phyloP scores from a whole-genome alignment of 1,139 yeast species.

The Debaryomycetaceae sp. region DNA sequence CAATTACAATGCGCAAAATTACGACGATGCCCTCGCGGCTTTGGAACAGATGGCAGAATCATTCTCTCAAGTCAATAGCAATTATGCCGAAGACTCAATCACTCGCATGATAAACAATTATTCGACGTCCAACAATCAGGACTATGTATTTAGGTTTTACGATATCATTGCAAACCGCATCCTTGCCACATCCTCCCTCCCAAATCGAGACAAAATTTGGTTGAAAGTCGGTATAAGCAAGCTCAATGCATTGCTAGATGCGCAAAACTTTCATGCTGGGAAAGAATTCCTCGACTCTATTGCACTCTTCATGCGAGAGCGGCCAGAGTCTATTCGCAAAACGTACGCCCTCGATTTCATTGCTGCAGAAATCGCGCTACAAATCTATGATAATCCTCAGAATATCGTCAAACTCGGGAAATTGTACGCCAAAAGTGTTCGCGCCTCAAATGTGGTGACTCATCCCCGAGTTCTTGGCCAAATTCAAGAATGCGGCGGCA shows the following conservation, averaged over 20 bases:
- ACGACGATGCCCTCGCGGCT: constrained; percentile 23
- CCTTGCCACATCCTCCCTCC: constrained; percentile 5
- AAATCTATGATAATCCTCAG: constrained; percentile 17
- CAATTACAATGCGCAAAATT: constrained; percentile 21
- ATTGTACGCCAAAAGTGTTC: constrained; percentile 38
- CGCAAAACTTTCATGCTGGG: constrained; percentile 20
- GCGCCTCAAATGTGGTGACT: constrained; percentile 52
- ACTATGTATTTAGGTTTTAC: constrained; percentile 17
- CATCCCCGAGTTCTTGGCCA: constrained; percentile 68
- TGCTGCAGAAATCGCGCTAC: constrained; percentile 53
- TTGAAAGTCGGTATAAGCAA: constrained; percentile 44
- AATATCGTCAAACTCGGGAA: constrained; percentile 31
- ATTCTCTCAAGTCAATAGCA: constrained; percentile 21
- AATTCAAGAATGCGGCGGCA: constrained; percentile 66
- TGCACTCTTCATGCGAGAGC: too few relatives aligned
- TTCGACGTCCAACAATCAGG: constrained; percentile 17
- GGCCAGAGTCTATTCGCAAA: constrained; percentile 35
- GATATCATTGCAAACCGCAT: constrained; percentile 19
- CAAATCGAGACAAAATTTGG: constrained; percentile 42
- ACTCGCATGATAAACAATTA: constrained; percentile 43
- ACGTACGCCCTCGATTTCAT: constrained; percentile 49
- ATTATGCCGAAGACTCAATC: constrained; percentile 54
- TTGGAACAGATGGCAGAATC: constrained; percentile 13
- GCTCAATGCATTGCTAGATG: constrained; percentile 37
- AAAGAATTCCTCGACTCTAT: constrained; percentile 26